Base-by-base conservation (phyloP, 148 eudicot genomes). In the Agrostemma githago region DNA sequence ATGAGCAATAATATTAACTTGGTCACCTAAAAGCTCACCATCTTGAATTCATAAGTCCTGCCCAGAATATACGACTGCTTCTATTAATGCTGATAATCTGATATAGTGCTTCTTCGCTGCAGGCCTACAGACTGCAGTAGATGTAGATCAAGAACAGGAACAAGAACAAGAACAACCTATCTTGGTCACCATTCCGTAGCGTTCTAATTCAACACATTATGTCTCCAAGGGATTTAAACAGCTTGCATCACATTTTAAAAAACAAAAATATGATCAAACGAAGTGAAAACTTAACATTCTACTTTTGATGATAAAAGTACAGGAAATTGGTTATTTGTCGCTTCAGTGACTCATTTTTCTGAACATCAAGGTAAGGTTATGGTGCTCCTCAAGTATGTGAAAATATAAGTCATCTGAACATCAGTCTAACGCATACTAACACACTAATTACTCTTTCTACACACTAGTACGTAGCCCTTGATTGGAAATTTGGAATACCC, bases 1-100 rank as follows among this genome's bases (percentile, higher is more conserved):
- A 64, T 65, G 65, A 77, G 72, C 80, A n/a, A 77, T 71, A 63
- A 51, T 48, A 21, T 71, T 68, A 26, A 71, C 65, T 77, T 14
- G 75, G 42, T 62, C 15, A 61, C 79, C 73, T 69, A 76, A 76
- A 62, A 65, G 62, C 16, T 53, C 42, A 70, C 72, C 72, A 12
- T 51, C 59, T 51, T 70, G 5, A 1, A 2, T 3, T 6, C 19
- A 20, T 8, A 46, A 20, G n/a, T 20, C 4, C 2, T 8, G 0
- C 19, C 26, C 8, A 6, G 20, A 43, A 14, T 66, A 16, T 40
- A 41, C n/a, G n/a, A n/a, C 6, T 15, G 8, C 5, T 26, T 26
- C 34, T n/a, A 58, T 58, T 2, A 17, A 26, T 26, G 34, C 62
- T 17, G 8, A n/a, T n/a, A n/a, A n/a, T n/a, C n/a, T n/a, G n/a